These are phyloP conservation scores for Paragyromitra xinjiangensis DNA, from an alignment of 495 filamentous ascomycete species.

Conservation along the genomic window DNA sequence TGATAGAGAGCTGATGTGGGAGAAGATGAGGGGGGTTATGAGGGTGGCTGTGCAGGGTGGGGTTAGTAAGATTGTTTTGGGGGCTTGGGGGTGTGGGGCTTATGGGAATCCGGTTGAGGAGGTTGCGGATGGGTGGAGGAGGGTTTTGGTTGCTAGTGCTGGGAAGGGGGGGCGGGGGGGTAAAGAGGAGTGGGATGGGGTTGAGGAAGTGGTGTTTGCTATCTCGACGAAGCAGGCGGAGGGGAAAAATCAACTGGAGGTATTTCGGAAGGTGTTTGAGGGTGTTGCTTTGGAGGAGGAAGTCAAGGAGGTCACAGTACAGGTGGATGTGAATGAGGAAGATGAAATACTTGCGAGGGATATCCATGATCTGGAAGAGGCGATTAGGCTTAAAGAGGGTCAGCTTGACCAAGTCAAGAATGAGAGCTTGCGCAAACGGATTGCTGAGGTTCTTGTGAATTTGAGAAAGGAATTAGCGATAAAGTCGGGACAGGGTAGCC, in stretches of 20 bases:
- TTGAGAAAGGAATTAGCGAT: slow-evolving; percentile 56
- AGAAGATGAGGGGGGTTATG: slow-evolving; percentile 70
- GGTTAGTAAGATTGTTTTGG: slow-evolving; percentile 67
- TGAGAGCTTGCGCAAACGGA: slow-evolving; percentile 53
- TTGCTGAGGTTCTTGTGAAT: slow-evolving; percentile 55
- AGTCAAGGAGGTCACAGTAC: slow-evolving; percentile 23
- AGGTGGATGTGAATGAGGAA: slow-evolving; percentile 29
- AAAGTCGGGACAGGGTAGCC: slow-evolving; percentile 21
- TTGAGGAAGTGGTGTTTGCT: slow-evolving; percentile 65
- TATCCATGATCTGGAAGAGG: slow-evolving; percentile 56
- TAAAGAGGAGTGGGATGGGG: slow-evolving; percentile 35
- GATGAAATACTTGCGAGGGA: slow-evolving; percentile 56
- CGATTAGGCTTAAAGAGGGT: slow-evolving; percentile 52
- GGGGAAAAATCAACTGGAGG: slow-evolving; percentile 58
- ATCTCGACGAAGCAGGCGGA: slow-evolving; percentile 57
- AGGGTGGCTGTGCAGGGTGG: slow-evolving; percentile 65
- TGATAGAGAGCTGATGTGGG: slow-evolving; percentile 65
- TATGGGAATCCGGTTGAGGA: slow-evolving; percentile 70
- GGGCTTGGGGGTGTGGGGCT: slow-evolving; percentile 74
- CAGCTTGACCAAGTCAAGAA: slow-evolving; percentile 53
- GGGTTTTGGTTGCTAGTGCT: slow-evolving; percentile 61
- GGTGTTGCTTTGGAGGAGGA: slow-evolving; percentile 57
- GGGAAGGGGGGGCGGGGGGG: slow-evolving; percentile 56
- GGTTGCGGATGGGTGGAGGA: slow-evolving; percentile 70
- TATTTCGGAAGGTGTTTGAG: slow-evolving; percentile 63